Conservation (phyloP, 768 basidiomycete genomes). For the Suillus cothurnatus region DNA sequence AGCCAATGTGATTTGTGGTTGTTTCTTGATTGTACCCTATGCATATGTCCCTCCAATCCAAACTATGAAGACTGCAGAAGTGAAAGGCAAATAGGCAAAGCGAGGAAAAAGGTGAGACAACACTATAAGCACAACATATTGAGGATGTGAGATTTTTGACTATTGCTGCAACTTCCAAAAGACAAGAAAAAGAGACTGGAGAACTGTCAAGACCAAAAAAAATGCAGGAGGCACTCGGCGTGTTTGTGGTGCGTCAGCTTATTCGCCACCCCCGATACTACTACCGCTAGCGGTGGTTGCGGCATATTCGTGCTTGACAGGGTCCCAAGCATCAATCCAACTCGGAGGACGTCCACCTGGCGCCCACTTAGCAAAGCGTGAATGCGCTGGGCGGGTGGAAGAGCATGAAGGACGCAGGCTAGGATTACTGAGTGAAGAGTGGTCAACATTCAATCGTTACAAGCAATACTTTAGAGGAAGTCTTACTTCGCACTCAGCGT, state of each 20-base stretch:
- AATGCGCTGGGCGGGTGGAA: constrained; percentile 1
- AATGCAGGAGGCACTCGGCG: neutral
- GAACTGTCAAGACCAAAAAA: constrained; percentile 2
- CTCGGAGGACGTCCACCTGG: constrained; percentile 34
- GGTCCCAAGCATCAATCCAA: constrained; percentile 46
- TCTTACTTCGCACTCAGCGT: constrained; percentile 60
- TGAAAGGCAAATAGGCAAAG: neutral
- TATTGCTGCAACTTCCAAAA: neutral
- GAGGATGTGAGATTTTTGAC: neutral
- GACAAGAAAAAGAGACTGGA: neutral
- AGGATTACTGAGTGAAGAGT: constrained; percentile 26
- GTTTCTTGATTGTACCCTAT: neutral
- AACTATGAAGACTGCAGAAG: neutral
- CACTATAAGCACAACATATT: neutral
- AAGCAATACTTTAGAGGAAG: neutral
- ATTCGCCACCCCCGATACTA: constrained; percentile 26
- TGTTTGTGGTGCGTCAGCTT: neutral
- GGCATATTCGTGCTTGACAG: constrained; percentile 45
- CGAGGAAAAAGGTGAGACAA: neutral
- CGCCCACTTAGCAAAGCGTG: constrained; percentile 29
- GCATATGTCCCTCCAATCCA: neutral
- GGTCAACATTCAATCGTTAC: constrained; percentile 3
- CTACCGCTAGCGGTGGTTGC: constrained; percentile 42
- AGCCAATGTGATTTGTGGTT: neutral
- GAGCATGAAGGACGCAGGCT: constrained; percentile 20